A percentile compares a stretch with the other conserved stretches of the same genome.
phyloP scores from a whole-genome alignment of 2,329 filamentous ascomycete genomes.

The Colletotrichum scovillei region DNA sequence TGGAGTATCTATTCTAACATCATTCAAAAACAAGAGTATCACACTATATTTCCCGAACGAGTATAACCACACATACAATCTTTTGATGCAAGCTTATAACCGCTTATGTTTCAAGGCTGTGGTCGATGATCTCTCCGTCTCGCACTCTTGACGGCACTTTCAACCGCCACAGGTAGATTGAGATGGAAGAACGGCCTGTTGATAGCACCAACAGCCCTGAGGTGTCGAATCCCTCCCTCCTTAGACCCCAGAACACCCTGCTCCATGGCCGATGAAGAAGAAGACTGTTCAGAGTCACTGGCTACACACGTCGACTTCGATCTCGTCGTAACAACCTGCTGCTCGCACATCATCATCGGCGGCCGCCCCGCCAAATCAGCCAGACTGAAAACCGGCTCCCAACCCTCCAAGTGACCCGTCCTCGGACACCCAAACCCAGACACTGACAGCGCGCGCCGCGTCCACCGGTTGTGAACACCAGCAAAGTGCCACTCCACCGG shows the following conservation, averaged over 20 bases:
- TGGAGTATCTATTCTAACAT: neutral
- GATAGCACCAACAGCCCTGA: conserved; percentile 48
- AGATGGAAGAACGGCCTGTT: conserved; percentile 61
- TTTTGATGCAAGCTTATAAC: neutral
- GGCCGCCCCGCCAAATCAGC: conserved; percentile 35
- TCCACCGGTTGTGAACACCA: conserved; percentile 65
- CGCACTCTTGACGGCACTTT: conserved; percentile 43
- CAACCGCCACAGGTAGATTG: conserved; percentile 56
- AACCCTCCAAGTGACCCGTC: neutral
- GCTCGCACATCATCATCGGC: neutral
- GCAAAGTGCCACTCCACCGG: conserved; percentile 65
- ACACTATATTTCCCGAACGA: neutral
- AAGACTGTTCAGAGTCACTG: neutral
- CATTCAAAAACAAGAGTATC: neutral
- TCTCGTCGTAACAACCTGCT: accelerated
- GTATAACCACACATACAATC: neutral
- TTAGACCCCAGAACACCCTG: neutral
- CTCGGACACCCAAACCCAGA: conserved; percentile 65
- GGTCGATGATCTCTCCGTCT: neutral
- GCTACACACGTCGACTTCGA: neutral
- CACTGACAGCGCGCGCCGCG: conserved; percentile 64
- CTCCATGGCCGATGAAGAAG: neutral
- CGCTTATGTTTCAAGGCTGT: neutral
- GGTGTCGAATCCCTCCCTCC: neutral
- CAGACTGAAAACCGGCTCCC: conserved; percentile 37